Conservation (phyloP, 2,329 filamentous ascomycete genomes). For the Cordyceps javanica region DNA sequence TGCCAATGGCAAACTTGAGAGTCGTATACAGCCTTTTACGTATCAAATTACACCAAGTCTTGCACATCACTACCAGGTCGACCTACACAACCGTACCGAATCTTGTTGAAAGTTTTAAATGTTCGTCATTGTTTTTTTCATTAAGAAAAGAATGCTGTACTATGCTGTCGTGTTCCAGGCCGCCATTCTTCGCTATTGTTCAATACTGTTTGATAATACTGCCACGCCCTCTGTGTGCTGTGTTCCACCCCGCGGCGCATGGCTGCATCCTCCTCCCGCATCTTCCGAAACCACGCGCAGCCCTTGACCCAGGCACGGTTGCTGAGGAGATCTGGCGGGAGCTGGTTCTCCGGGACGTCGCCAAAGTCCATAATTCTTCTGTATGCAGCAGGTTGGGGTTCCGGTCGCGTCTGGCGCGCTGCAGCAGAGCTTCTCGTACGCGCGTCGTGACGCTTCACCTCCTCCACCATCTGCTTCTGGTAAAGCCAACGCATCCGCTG, state of each 20-base stretch:
- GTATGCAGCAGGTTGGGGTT: constrained; percentile 25
- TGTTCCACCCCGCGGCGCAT: background rate
- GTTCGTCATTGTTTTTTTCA: too few species aligned
- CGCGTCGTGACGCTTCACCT: constrained; percentile 13
- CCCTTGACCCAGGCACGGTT: constrained; percentile 41
- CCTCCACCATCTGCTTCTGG: constrained; percentile 17
- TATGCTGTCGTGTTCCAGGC: too few species aligned
- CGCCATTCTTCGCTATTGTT: background rate
- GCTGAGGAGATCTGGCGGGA: constrained; percentile 38
- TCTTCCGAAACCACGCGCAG: constrained; percentile 30
- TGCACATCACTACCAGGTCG: too few species aligned
- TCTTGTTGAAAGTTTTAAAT: too few species aligned
- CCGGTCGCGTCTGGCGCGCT: constrained; percentile 11
- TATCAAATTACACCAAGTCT: too few species aligned
- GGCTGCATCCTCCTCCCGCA: background rate
- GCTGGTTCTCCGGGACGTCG: constrained; percentile 30
- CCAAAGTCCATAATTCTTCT: constrained; percentile 29
- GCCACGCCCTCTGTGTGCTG: background rate
- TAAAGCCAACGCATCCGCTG: constrained; percentile 31
- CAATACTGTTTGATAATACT: background rate
- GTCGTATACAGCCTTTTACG: too few species aligned
- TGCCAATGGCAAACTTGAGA: too few species aligned
- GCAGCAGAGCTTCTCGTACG: background rate
- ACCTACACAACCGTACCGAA: too few species aligned
- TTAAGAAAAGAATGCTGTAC: too few species aligned